Percentiles rank a stretch among this genome's conserved stretches.
Evolutionary conservation across 768 basidiomycete species (phyloP).

Genomic region (Galerina sulciceps): DNA sequence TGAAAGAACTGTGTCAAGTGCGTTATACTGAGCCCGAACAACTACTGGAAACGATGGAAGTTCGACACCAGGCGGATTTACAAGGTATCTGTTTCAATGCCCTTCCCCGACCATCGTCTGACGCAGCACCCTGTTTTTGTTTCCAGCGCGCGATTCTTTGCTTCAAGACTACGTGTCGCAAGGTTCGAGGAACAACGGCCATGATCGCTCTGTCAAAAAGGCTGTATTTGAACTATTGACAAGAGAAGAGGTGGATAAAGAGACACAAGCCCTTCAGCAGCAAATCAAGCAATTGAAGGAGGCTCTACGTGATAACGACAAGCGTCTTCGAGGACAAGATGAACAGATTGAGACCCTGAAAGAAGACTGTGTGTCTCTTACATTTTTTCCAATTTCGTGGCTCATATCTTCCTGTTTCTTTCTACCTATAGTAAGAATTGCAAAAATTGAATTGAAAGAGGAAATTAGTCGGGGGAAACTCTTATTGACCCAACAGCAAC

Average conservation of each 20-base stretch:
- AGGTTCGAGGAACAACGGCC: slow-evolving; percentile 57
- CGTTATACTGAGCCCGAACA: slow-evolving; percentile 72
- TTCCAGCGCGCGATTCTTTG: slow-evolving; percentile 63
- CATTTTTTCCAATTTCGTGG: neutral
- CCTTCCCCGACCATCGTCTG: slow-evolving; percentile 39
- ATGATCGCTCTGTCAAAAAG: slow-evolving; percentile 51
- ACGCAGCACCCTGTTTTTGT: slow-evolving; percentile 12
- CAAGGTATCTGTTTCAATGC: slow-evolving; percentile 42
- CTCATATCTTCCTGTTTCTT: neutral
- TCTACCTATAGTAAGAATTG: slow-evolving; percentile 48
- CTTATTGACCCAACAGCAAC: slow-evolving; percentile 45
- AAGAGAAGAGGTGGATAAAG: slow-evolving; percentile 73
- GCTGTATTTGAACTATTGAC: slow-evolving; percentile 70
- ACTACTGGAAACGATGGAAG: slow-evolving; percentile 48
- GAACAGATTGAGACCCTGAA: slow-evolving; percentile 50
- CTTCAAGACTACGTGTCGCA: slow-evolving; percentile 59
- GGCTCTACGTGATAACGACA: slow-evolving; percentile 49
- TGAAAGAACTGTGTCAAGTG: slow-evolving; percentile 62
- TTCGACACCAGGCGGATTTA: slow-evolving; percentile 54
- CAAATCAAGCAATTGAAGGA: slow-evolving; percentile 25
- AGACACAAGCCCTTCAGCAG: slow-evolving; percentile 56
- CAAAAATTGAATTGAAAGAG: slow-evolving; percentile 58
- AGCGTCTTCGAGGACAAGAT: slow-evolving; percentile 49
- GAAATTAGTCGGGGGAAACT: slow-evolving; percentile 63
- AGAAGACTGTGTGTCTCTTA: slow-evolving; percentile 45